Evolutionary conservation across 2,329 filamentous ascomycete genomes (phyloP).

Genomic region (Phaeophleospora eucalypticola): DNA sequence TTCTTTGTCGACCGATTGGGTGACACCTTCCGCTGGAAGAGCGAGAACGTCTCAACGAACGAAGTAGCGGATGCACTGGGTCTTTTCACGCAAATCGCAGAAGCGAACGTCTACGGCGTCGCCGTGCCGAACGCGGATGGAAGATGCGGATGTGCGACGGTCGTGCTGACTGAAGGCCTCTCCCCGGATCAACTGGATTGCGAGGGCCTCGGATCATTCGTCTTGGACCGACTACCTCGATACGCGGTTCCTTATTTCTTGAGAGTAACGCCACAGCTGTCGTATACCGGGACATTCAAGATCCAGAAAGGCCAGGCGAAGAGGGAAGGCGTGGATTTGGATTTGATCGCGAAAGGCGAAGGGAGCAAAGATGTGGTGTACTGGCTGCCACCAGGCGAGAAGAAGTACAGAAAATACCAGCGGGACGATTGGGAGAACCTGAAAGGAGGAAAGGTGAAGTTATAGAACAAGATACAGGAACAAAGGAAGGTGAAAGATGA

Average conservation of each 20-base stretch:
- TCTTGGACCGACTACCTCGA: conserved; percentile 56
- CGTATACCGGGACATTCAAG: conserved; percentile 80
- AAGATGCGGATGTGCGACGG: conserved; percentile 72
- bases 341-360: conserved; percentile 45
- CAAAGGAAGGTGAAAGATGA: no score
- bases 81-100: conserved; percentile 59
- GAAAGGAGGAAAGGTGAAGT: conserved; percentile 64
- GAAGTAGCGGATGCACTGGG: conserved; percentile 74
- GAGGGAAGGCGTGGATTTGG: conserved; percentile 66
- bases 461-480: conserved; percentile 34
- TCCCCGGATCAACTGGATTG: conserved; percentile 47
- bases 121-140: conserved; percentile 76
- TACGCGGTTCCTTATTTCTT: conserved; percentile 77
- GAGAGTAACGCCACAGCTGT: conserved; percentile 57
- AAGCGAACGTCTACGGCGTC: conserved; percentile 84
- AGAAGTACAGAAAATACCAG: conserved; percentile 62
- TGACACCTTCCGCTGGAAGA: conserved; percentile 76
- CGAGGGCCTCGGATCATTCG: conserved; percentile 59
- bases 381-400: conserved; percentile 60
- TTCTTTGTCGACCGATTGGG: conserved; percentile 77
- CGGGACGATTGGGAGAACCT: conserved; percentile 64
- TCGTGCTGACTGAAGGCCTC: conserved; percentile 54
- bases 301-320: conserved; percentile 74
- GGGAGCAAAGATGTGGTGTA: conserved; percentile 50
- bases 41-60: conserved; percentile 41